Percentiles rank a stretch among this genome's conserved stretches.
These are phyloP conservation scores for Suillus lakei DNA, from an alignment of 768 basidiomycete species.

Conservation along the genomic window DNA sequence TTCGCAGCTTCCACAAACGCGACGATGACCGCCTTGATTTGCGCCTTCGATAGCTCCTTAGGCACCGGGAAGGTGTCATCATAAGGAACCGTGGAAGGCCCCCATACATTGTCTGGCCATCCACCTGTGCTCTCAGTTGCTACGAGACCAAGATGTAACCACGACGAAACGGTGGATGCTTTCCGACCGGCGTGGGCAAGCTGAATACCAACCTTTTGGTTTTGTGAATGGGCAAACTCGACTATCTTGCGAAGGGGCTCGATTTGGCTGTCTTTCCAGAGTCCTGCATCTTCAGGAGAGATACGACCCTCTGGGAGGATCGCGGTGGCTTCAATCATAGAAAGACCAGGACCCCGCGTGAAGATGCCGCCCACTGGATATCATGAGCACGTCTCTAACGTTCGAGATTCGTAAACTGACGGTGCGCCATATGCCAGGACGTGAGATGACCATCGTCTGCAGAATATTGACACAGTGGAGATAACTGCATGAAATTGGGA, in stretches of 20 bases:
- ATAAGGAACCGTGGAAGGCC: constrained; percentile 63
- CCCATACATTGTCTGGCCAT: constrained; percentile 71
- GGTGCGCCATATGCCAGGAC: constrained; percentile 84
- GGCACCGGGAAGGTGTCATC: constrained; percentile 57
- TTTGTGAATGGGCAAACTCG: constrained; percentile 73
- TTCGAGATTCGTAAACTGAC: constrained; percentile 33
- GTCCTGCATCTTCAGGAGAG: constrained; percentile 72
- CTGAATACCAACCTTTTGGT: constrained; percentile 76
- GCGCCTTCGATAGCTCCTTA: constrained; percentile 56
- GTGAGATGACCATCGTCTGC: constrained; percentile 75
- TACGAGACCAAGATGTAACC: constrained; percentile 51
- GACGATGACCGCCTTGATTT: constrained; percentile 60
- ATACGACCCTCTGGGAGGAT: constrained; percentile 79
- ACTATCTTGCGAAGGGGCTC: constrained; percentile 71
- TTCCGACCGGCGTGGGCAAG: constrained; percentile 79
- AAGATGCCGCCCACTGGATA: constrained; percentile 54
- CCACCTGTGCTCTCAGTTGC: constrained; percentile 46
- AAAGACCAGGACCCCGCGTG: constrained; percentile 69
- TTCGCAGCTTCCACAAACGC: constrained; percentile 61
- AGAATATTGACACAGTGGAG: constrained; percentile 88
- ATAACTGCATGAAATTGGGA: constrained; percentile 35
- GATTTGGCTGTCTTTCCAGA: constrained; percentile 82
- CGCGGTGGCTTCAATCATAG: constrained; percentile 76
- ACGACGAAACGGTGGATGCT: constrained; percentile 71
- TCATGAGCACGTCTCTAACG: not conserved